phyloP scores from a whole-genome alignment of 768 basidiomycete genomes.

The Leccinum ochraceum region DNA sequence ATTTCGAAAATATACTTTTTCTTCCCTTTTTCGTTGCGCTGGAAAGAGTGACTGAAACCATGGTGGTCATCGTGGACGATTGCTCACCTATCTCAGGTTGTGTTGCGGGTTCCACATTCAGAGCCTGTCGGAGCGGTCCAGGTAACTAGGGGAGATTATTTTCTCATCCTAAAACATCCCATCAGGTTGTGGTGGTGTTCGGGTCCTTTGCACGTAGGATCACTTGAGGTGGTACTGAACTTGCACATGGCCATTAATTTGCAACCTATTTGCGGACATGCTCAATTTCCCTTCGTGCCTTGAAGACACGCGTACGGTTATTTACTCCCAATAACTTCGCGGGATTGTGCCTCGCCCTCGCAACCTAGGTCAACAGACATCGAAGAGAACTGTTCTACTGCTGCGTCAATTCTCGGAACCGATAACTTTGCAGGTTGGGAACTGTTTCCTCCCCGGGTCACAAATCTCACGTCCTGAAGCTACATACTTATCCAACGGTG shows the following conservation, averaged over 20 bases:
- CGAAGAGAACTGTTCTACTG: too few relatives aligned
- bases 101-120: not conserved
- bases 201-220: not conserved
- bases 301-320: too few relatives aligned
- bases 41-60: not conserved
- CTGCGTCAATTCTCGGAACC: too few relatives aligned
- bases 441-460: not conserved
- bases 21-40: not conserved
- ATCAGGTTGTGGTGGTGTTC: not conserved
- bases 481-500: not conserved
- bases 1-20: slow-evolving; percentile 7
- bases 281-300: not conserved
- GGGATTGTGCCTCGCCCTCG: not conserved
- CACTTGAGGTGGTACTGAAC: not conserved
- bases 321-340: too few relatives aligned
- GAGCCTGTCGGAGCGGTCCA: not conserved
- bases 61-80: not conserved
- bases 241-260: not conserved
- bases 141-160: too few relatives aligned
- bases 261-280: not conserved
- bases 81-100: too few relatives aligned
- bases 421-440: not conserved
- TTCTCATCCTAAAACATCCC: not conserved
- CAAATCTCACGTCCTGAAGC: too few relatives aligned
- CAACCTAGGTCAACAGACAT: not conserved